Percentiles rank a stretch among this genome's conserved stretches.
These are phyloP conservation scores for Yamadazyma epiphylla DNA, from an alignment of 1,139 yeast species.

Conservation along the genomic window DNA sequence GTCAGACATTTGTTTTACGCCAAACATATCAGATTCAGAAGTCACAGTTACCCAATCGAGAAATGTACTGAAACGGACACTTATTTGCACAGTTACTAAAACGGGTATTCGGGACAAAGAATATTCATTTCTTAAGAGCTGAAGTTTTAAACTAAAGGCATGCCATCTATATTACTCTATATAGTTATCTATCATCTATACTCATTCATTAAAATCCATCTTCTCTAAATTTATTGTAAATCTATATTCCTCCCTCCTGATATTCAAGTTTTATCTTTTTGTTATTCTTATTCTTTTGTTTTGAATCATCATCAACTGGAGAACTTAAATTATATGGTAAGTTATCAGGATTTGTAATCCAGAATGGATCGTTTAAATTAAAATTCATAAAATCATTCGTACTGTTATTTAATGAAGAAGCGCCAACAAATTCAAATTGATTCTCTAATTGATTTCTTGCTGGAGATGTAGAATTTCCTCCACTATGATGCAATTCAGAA, in stretches of 20 bases:
- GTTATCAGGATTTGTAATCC: constrained; percentile 42
- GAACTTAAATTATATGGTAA: constrained; percentile 36
- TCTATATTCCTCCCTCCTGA: neutral
- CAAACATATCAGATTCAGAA: too few relatives aligned
- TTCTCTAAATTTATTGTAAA: too few relatives aligned
- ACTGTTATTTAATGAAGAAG: neutral
- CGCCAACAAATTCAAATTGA: neutral
- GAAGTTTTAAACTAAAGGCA: too few relatives aligned
- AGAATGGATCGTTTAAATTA: constrained; percentile 39
- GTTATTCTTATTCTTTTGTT: constrained; percentile 1
- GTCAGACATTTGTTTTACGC: too few relatives aligned
- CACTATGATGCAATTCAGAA: neutral
- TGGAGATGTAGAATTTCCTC: neutral
- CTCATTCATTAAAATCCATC: too few relatives aligned
- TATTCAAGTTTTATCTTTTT: neutral
- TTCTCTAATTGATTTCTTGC: neutral
- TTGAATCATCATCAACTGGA: constrained; percentile 27
- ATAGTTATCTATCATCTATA: too few relatives aligned
- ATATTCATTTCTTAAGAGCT: too few relatives aligned
- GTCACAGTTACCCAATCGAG: too few relatives aligned
- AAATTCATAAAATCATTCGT: constrained; percentile 15
- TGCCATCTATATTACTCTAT: too few relatives aligned
- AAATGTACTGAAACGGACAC: too few relatives aligned
- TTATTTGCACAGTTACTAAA: too few relatives aligned
- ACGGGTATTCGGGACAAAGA: too few relatives aligned